phyloP scores from a whole-genome alignment of 371 early-diverging fungal genomes.

The Mucor lusitanicus region DNA sequence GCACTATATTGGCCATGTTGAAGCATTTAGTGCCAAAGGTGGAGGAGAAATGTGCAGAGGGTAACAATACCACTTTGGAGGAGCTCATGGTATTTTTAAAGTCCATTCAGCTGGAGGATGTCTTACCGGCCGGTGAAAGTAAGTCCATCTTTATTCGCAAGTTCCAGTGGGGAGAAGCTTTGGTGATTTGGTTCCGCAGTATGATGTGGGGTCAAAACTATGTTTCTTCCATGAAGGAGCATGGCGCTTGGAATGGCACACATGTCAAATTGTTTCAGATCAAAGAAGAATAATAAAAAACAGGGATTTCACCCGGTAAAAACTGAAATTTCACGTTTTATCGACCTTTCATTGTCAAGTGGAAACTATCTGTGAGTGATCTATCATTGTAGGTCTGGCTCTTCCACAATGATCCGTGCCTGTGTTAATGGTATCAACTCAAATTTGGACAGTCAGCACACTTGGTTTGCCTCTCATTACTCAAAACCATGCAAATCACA shows the following conservation, averaged over 20 bases:
- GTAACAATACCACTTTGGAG: constrained; percentile 7
- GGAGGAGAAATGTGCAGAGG: constrained; percentile 45
- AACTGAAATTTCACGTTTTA: too few relatives aligned
- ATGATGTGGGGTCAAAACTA: constrained; percentile 71
- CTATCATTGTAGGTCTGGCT: too few relatives aligned
- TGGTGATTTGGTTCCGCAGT: constrained; percentile 69
- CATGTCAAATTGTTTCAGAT: constrained; percentile 63
- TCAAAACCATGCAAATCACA: too few relatives aligned
- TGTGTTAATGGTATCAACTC: too few relatives aligned
- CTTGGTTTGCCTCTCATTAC: too few relatives aligned
- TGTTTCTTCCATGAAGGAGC: constrained; percentile 49
- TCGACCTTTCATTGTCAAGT: too few relatives aligned
- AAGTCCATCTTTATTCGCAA: constrained; percentile 40
- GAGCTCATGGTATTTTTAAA: constrained; percentile 13
- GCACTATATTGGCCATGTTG: constrained; percentile 59
- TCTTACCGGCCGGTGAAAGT: constrained; percentile 4
- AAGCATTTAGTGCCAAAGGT: constrained; percentile 65
- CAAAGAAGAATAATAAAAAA: constrained; percentile 33
- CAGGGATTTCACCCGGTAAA: too few relatives aligned
- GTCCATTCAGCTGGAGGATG: not conserved
- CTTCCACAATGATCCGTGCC: too few relatives aligned
- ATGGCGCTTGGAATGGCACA: constrained; percentile 69
- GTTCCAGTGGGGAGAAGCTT: constrained; percentile 60
- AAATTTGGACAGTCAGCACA: too few relatives aligned
- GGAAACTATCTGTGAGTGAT: too few relatives aligned